Evolutionary conservation across 805 yeast species (phyloP).

Genomic region (Ogataea salicorniae): DNA sequence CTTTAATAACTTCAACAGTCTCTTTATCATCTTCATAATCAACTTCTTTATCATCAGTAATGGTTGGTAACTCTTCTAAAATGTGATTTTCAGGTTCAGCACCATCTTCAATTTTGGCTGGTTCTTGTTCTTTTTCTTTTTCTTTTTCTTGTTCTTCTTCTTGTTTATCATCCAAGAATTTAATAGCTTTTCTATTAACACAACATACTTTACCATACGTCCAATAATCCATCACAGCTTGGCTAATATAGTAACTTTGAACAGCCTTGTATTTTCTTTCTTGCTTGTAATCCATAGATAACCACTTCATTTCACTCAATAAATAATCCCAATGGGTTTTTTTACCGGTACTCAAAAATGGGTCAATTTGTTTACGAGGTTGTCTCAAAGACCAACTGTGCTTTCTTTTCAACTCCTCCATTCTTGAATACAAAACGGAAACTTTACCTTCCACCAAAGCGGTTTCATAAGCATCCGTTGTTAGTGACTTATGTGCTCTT

Average conservation of each 20-base stretch:
- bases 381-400: conserved; percentile 91
- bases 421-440: conserved; percentile 82
- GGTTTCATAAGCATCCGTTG: conserved; percentile 80
- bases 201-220: conserved; percentile 65
- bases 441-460: conserved; percentile 87
- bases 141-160: neutral
- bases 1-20: neutral
- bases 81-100: neutral
- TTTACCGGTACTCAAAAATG: conserved; percentile 38
- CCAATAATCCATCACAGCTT: conserved; percentile 77
- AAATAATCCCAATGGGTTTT: conserved; percentile 68
- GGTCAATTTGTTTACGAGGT: conserved; percentile 67
- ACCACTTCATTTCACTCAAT: conserved; percentile 77
- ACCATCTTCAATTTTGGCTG: neutral
- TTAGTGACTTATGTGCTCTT: conserved; percentile 77
- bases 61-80: neutral
- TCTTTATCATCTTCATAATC: conserved; percentile 8
- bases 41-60: neutral
- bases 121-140: neutral
- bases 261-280: conserved; percentile 64
- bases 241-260: conserved; percentile 63
- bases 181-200: conserved; percentile 46
- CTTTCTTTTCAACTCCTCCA: conserved; percentile 84
- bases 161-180: conserved; percentile 15
- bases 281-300: conserved; percentile 73